Base-by-base conservation (phyloP, 768 basidiomycete species). In the Trametes sanguinea region DNA sequence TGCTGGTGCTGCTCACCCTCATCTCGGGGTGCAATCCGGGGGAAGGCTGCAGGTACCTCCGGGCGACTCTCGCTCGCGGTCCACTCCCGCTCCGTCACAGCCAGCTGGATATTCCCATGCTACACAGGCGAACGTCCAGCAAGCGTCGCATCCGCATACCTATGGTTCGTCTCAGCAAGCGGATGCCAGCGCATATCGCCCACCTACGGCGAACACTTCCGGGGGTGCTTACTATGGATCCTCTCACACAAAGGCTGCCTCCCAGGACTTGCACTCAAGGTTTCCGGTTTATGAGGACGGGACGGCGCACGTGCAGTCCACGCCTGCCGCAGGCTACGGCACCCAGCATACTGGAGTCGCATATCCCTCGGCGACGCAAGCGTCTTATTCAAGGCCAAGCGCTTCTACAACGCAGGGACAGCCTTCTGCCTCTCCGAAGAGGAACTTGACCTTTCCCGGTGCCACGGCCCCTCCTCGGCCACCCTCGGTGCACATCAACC, bases 381-480 rank as follows among this genome's bases (percentile, higher is more conserved):
- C 39, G 3, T 6, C 40, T 6, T 14, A 37, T 11, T 47, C 53
- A n/a, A 45, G 53, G 1, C 8, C 51, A 7, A 11, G 40, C 5
- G 33, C 53, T 5, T 8, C 56, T 4, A 51, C 52, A 22, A 33
- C 43, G 1, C n/a, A 43, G 7, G 62, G 47, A 43, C 44, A 54
- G 10, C 14, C 60, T 1, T 60, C 63, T 16, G 62, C 51, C 14
- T 58, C 57, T 22, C 63, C 63, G 3, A 64, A 64, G 58, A 39
- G 63, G 45, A 51, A 51, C 6, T 7, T 53, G 59, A 60, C 63
- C 22, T 64, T 56, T 45, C 63, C 63, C 11, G 63, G 64, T 33
- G 60, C 60, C 29, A 55, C 60, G 17, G 60, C 64, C 6, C 64
- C 59, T 17, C 22, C 60, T 10, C 42, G 44, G 4, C 17, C 50